Evolutionary conservation across 2,329 filamentous ascomycete genomes (phyloP), one percentile per base, ranked within the genome.

Genomic region (Xylaria polymorpha): DNA sequence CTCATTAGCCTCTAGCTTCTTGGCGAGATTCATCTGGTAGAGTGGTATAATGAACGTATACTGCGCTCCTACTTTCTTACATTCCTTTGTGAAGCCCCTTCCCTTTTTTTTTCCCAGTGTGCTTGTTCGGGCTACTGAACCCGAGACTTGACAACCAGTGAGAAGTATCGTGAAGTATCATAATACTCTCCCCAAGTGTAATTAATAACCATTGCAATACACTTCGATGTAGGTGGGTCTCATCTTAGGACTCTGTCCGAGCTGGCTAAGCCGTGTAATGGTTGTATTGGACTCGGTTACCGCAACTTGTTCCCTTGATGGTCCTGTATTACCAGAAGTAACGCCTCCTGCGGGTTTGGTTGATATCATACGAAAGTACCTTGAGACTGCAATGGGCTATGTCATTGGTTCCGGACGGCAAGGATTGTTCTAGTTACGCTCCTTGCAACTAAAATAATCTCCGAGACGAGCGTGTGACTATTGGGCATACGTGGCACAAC

Each of bases 381-480:
- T 44, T 22, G 20, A 39, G 22, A 51, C 3, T 22, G 41, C 35
- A 53, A 53, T 32, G 48, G 6, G 2, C 22, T 43, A 20, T 14
- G n/a, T 29, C 18, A 12, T 14, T 43, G 4, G 37, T 12, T 46
- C 44, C 20, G 25, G 32, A 50, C 15, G 43, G 12, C 51, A 37
- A 44, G 53, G 43, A 48, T 63, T 41, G 6, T 29, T 55, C 22
- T 37, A 35, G 46, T 22, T n/a, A 10, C 18, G 18, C 12, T n/a
- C n/a, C 37, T 46, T 15, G 3, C 5, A 39, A 50, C 63, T 29
- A 12, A 57, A 14, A 35, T 63, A 64, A 60, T 7, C 59, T 62
- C 67, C 46, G 59, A 64, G 59, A 32, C 39, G 20, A 61, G 58
- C 55, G 46, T 59, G 46, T 64, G 57, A 57, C 60, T 44, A 57